These are phyloP conservation scores for Melaleuca quinquenervia DNA, from an alignment of 345 rosid species.

Conservation along the genomic window DNA sequence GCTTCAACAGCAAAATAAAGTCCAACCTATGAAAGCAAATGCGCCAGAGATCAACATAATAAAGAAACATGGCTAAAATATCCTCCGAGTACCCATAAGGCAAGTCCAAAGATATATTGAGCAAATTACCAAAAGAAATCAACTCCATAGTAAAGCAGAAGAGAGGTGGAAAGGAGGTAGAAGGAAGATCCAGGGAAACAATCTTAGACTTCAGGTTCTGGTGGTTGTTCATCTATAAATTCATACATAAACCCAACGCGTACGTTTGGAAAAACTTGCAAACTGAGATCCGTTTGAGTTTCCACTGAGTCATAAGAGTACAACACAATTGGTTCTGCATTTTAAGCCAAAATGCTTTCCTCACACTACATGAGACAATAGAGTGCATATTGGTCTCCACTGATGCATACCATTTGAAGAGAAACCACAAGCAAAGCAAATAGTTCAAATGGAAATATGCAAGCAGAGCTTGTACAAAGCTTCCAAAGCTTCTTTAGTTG, in stretches of 20 bases:
- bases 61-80: neutral
- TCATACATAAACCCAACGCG: neutral
- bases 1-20: neutral
- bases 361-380: neutral
- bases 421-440: neutral
- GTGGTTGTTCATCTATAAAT: neutral
- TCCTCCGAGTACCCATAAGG: neutral
- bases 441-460: neutral
- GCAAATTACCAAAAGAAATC: neutral
- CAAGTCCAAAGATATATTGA: neutral
- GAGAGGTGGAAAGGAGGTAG: neutral
- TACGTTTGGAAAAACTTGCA: neutral
- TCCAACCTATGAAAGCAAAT: neutral
- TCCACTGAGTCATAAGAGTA: neutral
- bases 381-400: neutral
- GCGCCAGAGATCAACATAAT: neutral
- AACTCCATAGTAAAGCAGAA: neutral
- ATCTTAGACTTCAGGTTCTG: neutral
- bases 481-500: neutral
- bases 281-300: neutral
- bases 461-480: neutral
- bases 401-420: neutral
- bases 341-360: neutral
- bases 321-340: neutral
- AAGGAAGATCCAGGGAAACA: neutral